These are phyloP conservation scores for Symbiotaphrina buchneri DNA, from an alignment of 495 filamentous ascomycete species.

Conservation along the genomic window DNA sequence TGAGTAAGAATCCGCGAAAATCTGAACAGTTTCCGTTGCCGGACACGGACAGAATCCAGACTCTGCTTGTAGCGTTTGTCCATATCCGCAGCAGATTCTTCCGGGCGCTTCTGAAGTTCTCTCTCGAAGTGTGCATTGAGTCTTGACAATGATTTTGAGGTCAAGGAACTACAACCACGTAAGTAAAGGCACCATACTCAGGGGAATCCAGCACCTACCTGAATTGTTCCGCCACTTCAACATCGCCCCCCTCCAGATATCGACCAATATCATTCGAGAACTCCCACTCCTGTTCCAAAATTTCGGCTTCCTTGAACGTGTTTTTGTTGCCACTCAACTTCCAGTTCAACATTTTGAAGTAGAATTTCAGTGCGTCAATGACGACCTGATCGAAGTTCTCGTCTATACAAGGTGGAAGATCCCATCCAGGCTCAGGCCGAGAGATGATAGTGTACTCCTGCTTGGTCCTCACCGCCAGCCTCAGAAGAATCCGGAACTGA, in stretches of 20 bases:
- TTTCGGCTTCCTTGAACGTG: conserved; percentile 95
- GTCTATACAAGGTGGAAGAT: conserved; percentile 86
- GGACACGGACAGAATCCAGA: conserved; percentile 82
- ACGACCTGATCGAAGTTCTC: conserved; percentile 94
- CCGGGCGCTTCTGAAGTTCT: conserved; percentile 60
- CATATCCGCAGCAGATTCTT: conserved; percentile 71
- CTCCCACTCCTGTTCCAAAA: conserved; percentile 91
- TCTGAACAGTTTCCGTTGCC: conserved; percentile 69
- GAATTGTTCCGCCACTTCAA: conserved; percentile 98
- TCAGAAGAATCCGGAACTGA: conserved; percentile 85
- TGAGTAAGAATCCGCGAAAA: conserved; percentile 77
- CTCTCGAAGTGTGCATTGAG: conserved; percentile 79
- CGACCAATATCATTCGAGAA: conserved; percentile 84
- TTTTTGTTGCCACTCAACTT: conserved; percentile 95
- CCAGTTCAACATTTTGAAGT: conserved; percentile 93
- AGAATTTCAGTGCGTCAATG: conserved; percentile 84
- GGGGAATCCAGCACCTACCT: conserved; percentile 23
- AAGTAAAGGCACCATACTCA: background rate
- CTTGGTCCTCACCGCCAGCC: conserved; percentile 80
- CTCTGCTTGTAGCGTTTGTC: conserved; percentile 91
- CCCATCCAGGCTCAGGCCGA: conserved; percentile 80
- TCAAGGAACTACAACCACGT: conserved; percentile 50
- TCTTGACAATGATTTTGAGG: conserved; percentile 70
- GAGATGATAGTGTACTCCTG: conserved; percentile 66
- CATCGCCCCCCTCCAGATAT: conserved; percentile 73